Base-by-base conservation (phyloP, 176 grass and related monocot species). In the Rhynchospora pubera region DNA sequence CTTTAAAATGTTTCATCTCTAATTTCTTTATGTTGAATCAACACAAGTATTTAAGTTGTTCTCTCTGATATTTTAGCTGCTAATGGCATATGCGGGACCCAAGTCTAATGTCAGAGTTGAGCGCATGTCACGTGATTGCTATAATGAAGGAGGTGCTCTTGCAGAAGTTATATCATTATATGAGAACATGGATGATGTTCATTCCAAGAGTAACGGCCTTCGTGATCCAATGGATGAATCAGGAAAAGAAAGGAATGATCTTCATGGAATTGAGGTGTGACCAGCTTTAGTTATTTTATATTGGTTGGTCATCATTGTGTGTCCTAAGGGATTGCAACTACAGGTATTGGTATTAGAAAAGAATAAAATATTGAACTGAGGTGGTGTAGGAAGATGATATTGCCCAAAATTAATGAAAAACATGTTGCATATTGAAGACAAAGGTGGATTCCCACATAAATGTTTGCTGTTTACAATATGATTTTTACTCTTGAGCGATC, bases 71-170 rank as follows among this genome's bases (percentile, higher is more conserved):
- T 81, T 50, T 64, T 79, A 97, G 95, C 62, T 97, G 83, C 85
- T 94, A 72, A 82, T 65, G 57, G 83, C 88, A 83, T 97, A 94
- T 88, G 90, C 82, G 8, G 95, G 92, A 74, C 74, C 89, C 59
- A 52, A 85, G 77, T 93, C 88, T 79, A 91, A 93, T 85, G 82
- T 91, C 69, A 90, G 95, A 55, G 51, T 97, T 67, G 92, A 97
- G 67, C 79, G 59, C 52, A 83, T 86, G 12, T 81, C 85, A 7
- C 58, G 82, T 32, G 79, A 83, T 85, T 92, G 78, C 81, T 94
- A 91, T 77, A 83, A 88, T 2, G 87, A 93, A 68, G 90, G 87
- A 11, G 88, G 90, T 50, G 90, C 90, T 83, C 88, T 97, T 53
- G 92, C 88, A 52, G 90, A 97, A 89, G 74, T 97, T 32, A 39